Evolutionary conservation across 441 rosid genomes (phyloP).

Genomic region (Pelargonium citronellum): DNA sequence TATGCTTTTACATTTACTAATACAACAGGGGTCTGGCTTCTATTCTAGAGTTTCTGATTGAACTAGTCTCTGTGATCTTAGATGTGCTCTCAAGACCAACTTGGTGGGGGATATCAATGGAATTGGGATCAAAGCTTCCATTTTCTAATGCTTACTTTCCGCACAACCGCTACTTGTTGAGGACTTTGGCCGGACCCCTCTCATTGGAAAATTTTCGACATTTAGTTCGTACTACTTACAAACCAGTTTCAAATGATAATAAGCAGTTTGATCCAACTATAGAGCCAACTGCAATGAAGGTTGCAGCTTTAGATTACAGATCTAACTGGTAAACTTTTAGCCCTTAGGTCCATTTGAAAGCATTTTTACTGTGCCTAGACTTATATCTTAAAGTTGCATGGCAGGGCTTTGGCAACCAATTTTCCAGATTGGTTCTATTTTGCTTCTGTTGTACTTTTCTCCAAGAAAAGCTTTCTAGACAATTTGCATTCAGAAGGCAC

Average conservation of each 20-base stretch:
- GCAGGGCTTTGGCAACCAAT: slow-evolving; percentile 73
- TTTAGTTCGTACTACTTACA: slow-evolving; percentile 35
- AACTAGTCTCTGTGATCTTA: slow-evolving; percentile 41
- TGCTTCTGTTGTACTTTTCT: slow-evolving; percentile 58
- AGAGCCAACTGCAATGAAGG: slow-evolving; percentile 26
- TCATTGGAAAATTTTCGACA: slow-evolving; percentile 32
- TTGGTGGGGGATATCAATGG: slow-evolving; percentile 60
- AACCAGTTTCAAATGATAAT: slow-evolving; percentile 19
- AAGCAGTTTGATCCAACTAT: slow-evolving; percentile 23
- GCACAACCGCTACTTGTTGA: slow-evolving; percentile 31
- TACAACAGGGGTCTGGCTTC: slow-evolving; percentile 60
- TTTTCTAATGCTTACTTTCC: slow-evolving; percentile 67
- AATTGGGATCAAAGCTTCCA: slow-evolving; percentile 52
- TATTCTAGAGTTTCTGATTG: slow-evolving; percentile 48
- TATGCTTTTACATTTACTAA: slow-evolving; percentile 7
- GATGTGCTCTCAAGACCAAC: slow-evolving; percentile 60
- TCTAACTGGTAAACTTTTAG: slow-evolving; percentile 53
- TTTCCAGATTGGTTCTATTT: slow-evolving; percentile 80
- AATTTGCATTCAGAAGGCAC: slow-evolving; percentile 22
- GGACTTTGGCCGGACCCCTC: slow-evolving; percentile 50
- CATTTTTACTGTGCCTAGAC: neutral
- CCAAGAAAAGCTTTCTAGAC: slow-evolving; percentile 29
- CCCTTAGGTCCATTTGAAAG: slow-evolving; percentile 6
- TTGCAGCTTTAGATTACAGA: slow-evolving; percentile 38
- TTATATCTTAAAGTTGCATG: slow-evolving; percentile 19